Conservation (phyloP, 1,139 yeast genomes). For the Oligophagozyma castellii region DNA sequence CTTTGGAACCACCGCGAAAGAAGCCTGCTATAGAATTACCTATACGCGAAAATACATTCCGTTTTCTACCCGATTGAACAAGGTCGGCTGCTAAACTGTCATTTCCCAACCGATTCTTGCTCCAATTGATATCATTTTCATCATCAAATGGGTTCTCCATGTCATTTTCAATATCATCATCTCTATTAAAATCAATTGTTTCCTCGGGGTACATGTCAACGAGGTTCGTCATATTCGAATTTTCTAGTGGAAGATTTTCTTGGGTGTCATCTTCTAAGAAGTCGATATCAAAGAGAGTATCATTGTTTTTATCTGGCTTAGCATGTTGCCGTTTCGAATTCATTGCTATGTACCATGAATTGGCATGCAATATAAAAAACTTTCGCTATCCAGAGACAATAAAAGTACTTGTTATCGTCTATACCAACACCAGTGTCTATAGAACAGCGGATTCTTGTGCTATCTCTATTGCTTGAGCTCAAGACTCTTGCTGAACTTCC, state of each 20-base stretch:
- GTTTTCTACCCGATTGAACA: slow-evolving; percentile 5
- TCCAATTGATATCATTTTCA: slow-evolving; percentile 12
- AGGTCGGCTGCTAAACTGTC: slow-evolving; percentile 10
- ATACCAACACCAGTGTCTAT: too few relatives aligned
- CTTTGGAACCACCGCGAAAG: slow-evolving; percentile 8
- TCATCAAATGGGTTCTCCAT: slow-evolving; percentile 18
- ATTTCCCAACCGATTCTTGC: slow-evolving; percentile 6
- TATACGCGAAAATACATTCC: slow-evolving; percentile 14
- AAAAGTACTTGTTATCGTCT: too few relatives aligned
- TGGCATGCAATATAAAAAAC: too few relatives aligned
- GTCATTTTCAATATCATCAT: slow-evolving; percentile 21
- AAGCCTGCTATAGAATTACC: slow-evolving; percentile 10
- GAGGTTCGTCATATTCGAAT: background rate
- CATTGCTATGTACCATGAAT: too few relatives aligned
- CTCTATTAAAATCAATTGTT: slow-evolving; percentile 21
- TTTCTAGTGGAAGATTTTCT: too few relatives aligned
- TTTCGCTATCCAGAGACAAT: too few relatives aligned
- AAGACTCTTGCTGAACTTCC: too few relatives aligned
- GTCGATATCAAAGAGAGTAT: slow-evolving; percentile 23
- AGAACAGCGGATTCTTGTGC: too few relatives aligned
- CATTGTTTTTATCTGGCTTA: too few relatives aligned
- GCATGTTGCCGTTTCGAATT: too few relatives aligned
- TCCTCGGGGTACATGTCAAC: slow-evolving; percentile 15
- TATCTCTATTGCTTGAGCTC: too few relatives aligned
- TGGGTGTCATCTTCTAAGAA: slow-evolving; percentile 5